Evolutionary conservation across 2,329 filamentous ascomycete genomes (phyloP), one percentile per base, ranked within the genome.

Genomic region (Ciborinia camelliae): DNA sequence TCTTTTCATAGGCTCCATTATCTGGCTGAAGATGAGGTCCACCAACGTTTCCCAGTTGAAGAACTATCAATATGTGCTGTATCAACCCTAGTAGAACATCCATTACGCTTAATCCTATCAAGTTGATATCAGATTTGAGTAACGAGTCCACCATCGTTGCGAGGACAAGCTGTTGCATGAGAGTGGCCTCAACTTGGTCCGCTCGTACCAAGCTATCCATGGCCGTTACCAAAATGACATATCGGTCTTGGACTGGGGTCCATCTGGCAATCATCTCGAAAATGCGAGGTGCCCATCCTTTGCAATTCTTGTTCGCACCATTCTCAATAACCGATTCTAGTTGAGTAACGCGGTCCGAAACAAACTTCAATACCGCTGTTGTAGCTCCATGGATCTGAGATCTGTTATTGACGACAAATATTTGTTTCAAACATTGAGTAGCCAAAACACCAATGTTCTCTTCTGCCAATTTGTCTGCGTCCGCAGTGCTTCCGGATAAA

Each of bases 101-200:
- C 88, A 98, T 98, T 61, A 98, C 90, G 75, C 93, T 97, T 53
- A 99, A 81, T 1, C 95, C 95, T 67, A 99, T 97, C 74, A 98
- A 83, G 76, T 97, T 98, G 73, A 96, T 88, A 50, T 94, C 88
- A 0, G 94, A 97, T 60, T 90, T 88, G 54, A 99, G 81, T 12
- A 98, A 82, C 68, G 90, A 91, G 67, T 91, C 87, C 66, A 97
- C 86, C 77, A 97, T 87, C 51, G 87, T 88, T 0, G 90, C 85
- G 66, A 97, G 81, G 5, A 89, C 85, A 62, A 92, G 80, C 72
- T 97, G 90, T 63, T 90, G 86, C 52, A 86, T 82, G 41, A 97
- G 77, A 50, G 87, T 86, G 12, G 89, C 86, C 72, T 93, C 90
- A 7, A 82, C 83, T 43, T 93, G 81, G 0, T 87, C 86, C 52